phyloP scores from a whole-genome alignment of 345 rosid genomes.

The Gossypioides kirkii region DNA sequence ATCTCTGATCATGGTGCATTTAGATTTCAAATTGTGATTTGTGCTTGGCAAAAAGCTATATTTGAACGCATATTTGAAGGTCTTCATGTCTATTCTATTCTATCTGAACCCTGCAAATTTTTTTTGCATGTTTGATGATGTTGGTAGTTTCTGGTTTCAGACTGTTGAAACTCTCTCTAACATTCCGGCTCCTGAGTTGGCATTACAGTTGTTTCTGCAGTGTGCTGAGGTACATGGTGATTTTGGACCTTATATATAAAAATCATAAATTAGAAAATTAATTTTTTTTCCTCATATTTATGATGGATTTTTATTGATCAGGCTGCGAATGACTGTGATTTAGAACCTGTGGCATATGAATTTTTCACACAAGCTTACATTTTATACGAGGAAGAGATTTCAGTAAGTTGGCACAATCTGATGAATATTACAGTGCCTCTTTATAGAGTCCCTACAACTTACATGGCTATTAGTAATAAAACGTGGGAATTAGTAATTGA shows the following conservation, averaged over 20 bases:
- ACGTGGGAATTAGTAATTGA: not conserved
- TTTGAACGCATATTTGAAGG: not conserved
- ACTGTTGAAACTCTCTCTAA: slow-evolving; percentile 67
- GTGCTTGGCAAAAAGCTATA: not conserved
- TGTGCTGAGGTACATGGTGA: slow-evolving; percentile 82
- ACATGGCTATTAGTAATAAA: not conserved
- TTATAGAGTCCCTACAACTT: not conserved
- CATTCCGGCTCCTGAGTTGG: slow-evolving; percentile 87
- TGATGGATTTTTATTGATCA: slow-evolving; percentile 28
- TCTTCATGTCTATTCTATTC: not conserved
- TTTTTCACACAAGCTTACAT: slow-evolving; percentile 99
- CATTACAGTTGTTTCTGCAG: slow-evolving; percentile 78
- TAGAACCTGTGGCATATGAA: slow-evolving; percentile 96
- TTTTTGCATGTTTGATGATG: slow-evolving; percentile 6
- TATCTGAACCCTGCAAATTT: not conserved
- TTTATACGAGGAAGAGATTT: slow-evolving; percentile 92
- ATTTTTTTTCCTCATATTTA: not conserved
- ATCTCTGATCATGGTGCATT: not conserved
- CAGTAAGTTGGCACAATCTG: slow-evolving; percentile 51
- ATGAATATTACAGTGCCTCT: not conserved
- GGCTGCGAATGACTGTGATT: slow-evolving; percentile 96
- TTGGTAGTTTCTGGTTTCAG: slow-evolving; percentile 33
- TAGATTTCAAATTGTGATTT: not conserved
- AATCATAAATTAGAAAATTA: slow-evolving; percentile 7
- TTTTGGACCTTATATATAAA: slow-evolving; percentile 1